Conservation (phyloP, 345 rosid genomes). For the Eutrema yunnanense region DNA sequence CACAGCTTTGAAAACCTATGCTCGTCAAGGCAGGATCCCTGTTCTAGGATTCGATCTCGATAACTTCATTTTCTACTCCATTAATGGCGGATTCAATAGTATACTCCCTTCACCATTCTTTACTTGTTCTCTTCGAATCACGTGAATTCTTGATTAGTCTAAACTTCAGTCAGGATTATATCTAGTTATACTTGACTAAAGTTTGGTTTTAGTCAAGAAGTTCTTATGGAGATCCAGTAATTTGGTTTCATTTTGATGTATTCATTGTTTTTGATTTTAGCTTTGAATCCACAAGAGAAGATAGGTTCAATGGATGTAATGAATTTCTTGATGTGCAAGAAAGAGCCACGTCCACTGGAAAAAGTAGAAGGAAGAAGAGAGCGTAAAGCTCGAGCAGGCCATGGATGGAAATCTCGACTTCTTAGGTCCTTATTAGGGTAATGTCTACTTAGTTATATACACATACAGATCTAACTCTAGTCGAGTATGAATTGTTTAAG, state of each 20-base stretch:
- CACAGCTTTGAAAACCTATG: conserved; percentile 58
- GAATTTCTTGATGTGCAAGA: conserved; percentile 11
- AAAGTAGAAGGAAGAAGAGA: neutral
- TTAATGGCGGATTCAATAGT: conserved; percentile 38
- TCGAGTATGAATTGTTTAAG: neutral
- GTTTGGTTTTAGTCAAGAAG: no score
- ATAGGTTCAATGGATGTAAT: conserved; percentile 13
- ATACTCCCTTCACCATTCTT: neutral
- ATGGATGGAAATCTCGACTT: conserved; percentile 16
- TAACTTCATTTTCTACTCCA: conserved; percentile 47
- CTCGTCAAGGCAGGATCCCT: conserved; percentile 79
- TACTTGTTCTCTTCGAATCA: neutral
- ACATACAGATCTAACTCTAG: neutral
- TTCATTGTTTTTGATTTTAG: conserved; percentile 10
- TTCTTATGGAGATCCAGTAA: neutral
- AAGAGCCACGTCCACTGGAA: neutral
- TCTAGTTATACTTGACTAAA: no score
- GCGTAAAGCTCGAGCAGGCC: neutral
- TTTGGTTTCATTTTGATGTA: neutral
- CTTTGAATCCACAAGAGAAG: conserved; percentile 9
- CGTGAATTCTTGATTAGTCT: neutral
- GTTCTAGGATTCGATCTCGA: conserved; percentile 52
- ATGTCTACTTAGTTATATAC: neutral
- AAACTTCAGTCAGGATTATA: neutral
- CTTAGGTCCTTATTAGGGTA: neutral